Base-by-base conservation (phyloP, 2,329 filamentous ascomycete species). In the Colletotrichum tamarilloi region DNA sequence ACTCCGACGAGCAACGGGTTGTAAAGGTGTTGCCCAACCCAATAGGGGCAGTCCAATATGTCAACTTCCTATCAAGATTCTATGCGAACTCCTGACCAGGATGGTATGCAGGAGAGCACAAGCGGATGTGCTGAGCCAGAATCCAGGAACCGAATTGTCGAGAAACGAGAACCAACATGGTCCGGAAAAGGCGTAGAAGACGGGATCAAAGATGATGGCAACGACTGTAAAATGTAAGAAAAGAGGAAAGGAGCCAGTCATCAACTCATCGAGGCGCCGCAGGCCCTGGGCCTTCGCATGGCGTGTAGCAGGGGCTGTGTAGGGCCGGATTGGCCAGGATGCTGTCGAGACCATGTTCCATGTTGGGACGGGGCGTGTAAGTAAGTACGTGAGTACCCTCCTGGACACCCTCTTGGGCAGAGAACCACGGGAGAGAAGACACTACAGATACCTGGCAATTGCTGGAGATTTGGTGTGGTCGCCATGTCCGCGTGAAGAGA, bases 221-320 rank as follows among this genome's bases (percentile, higher is more conserved):
- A 49, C 28, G 49, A 63, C 38, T 22, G 62, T 52, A 72, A 72
- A 55, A 67, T 68, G 57, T 72, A 67, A 28, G 35, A 38, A 49
- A 49, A 49, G 30, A 52, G 26, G n/a, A 35, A 30, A 28, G 11
- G 35, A 46, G 59, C 59, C 59, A 70, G 56, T 62, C 67, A 66
- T 57, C 26, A 32, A 62, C 28, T 62, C 32, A 5, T 46, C 59
- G 38, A 42, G 69, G 42, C 67, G 67, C 26, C 46, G 22, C 24
- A 59, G 56, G 42, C 72, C 53, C 68, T 67, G 16, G 72, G 72
- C 68, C 42, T 49, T 67, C 57, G 67, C 60, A 73, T 73, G 66
- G 72, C 72, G 59, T 32, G 38, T 24, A 19, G 57, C 72, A 74
- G 57, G 71, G 67, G 59, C 26, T 22, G 49, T 62, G 19, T 30